These are phyloP conservation scores for Rhodotorula toruloides DNA, from an alignment of 768 basidiomycete species.

Conservation along the genomic window DNA sequence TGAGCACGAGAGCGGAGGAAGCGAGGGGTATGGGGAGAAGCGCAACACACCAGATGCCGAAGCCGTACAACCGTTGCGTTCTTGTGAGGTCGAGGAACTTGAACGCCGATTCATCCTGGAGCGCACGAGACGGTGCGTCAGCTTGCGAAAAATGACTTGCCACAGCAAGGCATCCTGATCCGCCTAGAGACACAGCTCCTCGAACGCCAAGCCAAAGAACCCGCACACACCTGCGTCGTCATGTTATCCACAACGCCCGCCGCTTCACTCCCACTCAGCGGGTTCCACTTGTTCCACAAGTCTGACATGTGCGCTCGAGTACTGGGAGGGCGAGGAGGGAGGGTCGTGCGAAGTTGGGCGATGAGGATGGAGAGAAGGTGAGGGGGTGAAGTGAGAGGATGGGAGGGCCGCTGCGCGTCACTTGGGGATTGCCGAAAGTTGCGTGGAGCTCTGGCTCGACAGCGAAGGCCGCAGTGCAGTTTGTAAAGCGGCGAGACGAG, in stretches of 20 bases:
- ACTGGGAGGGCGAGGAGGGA: no score
- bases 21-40: not conserved
- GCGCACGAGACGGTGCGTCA: not conserved
- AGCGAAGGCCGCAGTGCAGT: no score
- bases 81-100: conserved; percentile 28
- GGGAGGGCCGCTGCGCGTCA: no score
- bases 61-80: conserved; percentile 34
- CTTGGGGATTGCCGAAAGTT: no score
- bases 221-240: conserved; percentile 5
- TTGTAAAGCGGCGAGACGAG: no score
- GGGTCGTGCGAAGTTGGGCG: no score
- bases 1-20: not conserved
- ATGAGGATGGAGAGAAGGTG: no score
- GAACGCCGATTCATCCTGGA: conserved; percentile 30
- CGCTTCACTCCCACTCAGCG: conserved; percentile 23
- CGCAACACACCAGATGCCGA: conserved; percentile 21
- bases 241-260: conserved; percentile 29
- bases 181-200: no score
- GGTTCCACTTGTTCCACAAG: no score
- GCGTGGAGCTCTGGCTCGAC: no score
- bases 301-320: no score
- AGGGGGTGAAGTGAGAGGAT: no score
- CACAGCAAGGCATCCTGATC: not conserved
- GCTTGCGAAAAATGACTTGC: not conserved
- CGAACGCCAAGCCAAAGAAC: not conserved